Conservation (phyloP, 331 rosid species). For the Rhamnella rubrinervis region DNA sequence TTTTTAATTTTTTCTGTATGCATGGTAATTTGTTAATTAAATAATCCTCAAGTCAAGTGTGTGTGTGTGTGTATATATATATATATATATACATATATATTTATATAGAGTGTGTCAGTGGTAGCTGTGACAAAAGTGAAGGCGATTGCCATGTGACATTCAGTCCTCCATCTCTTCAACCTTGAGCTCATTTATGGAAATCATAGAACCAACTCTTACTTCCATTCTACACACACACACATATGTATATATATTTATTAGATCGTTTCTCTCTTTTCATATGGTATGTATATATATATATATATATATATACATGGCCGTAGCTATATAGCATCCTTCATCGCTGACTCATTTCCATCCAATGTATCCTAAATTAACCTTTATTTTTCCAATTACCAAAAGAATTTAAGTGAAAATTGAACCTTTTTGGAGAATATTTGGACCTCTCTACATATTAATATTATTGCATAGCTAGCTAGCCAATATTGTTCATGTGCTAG, state of each 20-base stretch:
- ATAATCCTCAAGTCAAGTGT: no score
- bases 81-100: neutral
- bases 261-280: neutral
- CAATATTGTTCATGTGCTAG: constrained; percentile 6
- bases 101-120: neutral
- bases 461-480: no score
- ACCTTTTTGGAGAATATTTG: no score
- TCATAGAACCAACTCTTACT: constrained; percentile 2
- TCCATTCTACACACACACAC: neutral
- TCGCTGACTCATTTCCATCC: no score
- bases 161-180: constrained; percentile 22
- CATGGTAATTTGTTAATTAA: neutral
- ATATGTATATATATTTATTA: neutral
- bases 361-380: no score
- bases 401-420: no score
- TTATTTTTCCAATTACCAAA: no score
- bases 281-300: neutral
- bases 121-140: constrained; percentile 41
- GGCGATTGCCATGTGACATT: constrained; percentile 40
- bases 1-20: no score
- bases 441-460: no score
- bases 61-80: no score
- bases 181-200: constrained; percentile 23
- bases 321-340: no score
- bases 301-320: neutral